Evolutionary conservation across 2,329 filamentous ascomycete species (phyloP).

Genomic region (Dendrostoma leiphaemia): DNA sequence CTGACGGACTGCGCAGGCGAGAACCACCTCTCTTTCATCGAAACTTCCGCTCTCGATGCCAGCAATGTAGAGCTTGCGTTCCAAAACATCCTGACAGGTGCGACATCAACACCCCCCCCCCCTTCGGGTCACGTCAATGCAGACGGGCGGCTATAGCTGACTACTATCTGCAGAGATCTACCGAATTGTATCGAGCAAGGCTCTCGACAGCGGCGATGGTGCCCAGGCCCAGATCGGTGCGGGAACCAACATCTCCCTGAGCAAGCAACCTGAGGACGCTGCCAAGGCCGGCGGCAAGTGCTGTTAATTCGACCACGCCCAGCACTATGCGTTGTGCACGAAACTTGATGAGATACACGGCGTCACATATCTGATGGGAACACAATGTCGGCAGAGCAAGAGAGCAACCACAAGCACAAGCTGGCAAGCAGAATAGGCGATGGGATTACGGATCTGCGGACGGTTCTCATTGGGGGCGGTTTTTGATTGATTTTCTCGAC

Average conservation of each 20-base stretch:
- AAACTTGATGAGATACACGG: slow-evolving; percentile 31
- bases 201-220: slow-evolving; percentile 84
- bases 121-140: slow-evolving; percentile 5
- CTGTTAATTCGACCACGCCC: slow-evolving; percentile 55
- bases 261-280: slow-evolving; percentile 74
- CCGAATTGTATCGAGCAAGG: slow-evolving; percentile 97
- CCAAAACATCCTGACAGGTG: slow-evolving; percentile 99
- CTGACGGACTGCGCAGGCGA: slow-evolving; percentile 63
- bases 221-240: slow-evolving; percentile 76
- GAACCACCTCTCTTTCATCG: slow-evolving; percentile 98
- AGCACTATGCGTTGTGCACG: slow-evolving; percentile 25
- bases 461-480: slow-evolving; percentile 14
- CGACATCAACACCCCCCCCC: slow-evolving; percentile 27
- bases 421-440: slow-evolving; percentile 18
- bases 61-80: slow-evolving; percentile 99
- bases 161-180: slow-evolving; percentile 75
- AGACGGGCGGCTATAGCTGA: not conserved
- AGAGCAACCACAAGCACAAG: slow-evolving; percentile 11
- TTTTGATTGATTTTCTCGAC: slow-evolving; percentile 18
- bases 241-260: slow-evolving; percentile 82
- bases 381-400: slow-evolving; percentile 22
- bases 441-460: slow-evolving; percentile 17
- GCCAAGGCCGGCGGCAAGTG: slow-evolving; percentile 78
- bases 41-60: slow-evolving; percentile 96
- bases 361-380: slow-evolving; percentile 30